phyloP scores from a whole-genome alignment of 176 grass and related monocot species.

The Hordeum marinum region DNA sequence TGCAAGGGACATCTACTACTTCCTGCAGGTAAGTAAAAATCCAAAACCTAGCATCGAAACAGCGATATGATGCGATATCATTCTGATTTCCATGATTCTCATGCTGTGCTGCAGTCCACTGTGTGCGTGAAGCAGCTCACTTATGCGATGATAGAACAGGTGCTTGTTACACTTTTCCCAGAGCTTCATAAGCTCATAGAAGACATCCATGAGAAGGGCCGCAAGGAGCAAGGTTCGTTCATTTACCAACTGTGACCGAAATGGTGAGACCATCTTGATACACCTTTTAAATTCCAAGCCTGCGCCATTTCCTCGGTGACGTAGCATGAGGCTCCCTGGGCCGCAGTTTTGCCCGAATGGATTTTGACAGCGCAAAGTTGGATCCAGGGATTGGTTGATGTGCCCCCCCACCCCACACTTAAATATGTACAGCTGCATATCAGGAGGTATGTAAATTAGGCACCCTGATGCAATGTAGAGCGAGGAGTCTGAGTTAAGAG shows the following conservation, averaged over 20 bases:
- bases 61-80: background rate
- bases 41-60: background rate
- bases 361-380: background rate
- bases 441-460: constrained; percentile 41
- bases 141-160: constrained; percentile 71
- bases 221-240: constrained; percentile 38
- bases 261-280: background rate
- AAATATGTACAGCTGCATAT: constrained; percentile 40
- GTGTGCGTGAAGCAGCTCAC: constrained; percentile 91
- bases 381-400: background rate
- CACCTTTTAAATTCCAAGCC: background rate
- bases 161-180: constrained; percentile 71
- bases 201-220: constrained; percentile 77
- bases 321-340: background rate
- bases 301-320: background rate
- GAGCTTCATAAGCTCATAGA: constrained; percentile 66
- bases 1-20: constrained; percentile 88
- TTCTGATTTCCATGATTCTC: background rate
- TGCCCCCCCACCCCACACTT: background rate
- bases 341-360: background rate
- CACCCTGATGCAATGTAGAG: constrained; percentile 11
- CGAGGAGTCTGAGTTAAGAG: background rate
- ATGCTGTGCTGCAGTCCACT: constrained; percentile 67
- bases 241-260: constrained; percentile 36
- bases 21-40: constrained; percentile 77